Percentiles rank a stretch among this genome's conserved stretches.
phyloP scores from a whole-genome alignment of 139 green algal genomes.

The Edaphochlamys debaryana region DNA sequence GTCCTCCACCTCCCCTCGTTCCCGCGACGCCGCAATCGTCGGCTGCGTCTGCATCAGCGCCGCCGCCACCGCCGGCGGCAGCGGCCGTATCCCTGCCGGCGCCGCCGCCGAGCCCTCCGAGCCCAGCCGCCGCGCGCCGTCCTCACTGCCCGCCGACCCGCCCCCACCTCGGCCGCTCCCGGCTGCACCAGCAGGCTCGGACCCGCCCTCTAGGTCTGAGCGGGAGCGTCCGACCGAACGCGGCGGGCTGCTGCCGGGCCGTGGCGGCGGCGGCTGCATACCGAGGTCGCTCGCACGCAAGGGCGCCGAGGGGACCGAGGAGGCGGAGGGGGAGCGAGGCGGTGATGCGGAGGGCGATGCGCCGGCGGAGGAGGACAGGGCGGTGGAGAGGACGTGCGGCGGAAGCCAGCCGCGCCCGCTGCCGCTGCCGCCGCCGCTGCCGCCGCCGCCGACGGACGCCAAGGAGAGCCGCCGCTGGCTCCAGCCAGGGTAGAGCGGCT shows the following conservation, averaged over 20 bases:
- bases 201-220: background rate
- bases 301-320: too few relatives aligned
- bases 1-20: background rate
- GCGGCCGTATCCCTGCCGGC: too few relatives aligned
- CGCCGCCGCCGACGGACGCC: background rate
- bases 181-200: background rate
- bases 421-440: too few relatives aligned
- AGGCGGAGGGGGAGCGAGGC: too few relatives aligned
- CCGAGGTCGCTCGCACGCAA: too few relatives aligned
- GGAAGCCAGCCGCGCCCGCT: conserved; percentile 1
- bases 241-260: background rate
- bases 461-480: background rate
- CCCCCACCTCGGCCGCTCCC: too few relatives aligned
- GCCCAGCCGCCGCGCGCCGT: too few relatives aligned
- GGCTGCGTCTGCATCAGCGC: background rate
- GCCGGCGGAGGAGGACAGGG: background rate
- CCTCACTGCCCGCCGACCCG: too few relatives aligned
- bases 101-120: background rate
- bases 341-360: background rate
- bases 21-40: background rate
- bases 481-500: conserved; percentile 31
- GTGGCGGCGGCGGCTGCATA: background rate
- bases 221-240: background rate
- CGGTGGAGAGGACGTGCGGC: background rate
- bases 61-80: too few relatives aligned